A percentile compares a stretch with the other conserved stretches of the same genome.
phyloP scores from a whole-genome alignment of 805 yeast species.

The Wickerhamomyces kurtzmanii region DNA sequence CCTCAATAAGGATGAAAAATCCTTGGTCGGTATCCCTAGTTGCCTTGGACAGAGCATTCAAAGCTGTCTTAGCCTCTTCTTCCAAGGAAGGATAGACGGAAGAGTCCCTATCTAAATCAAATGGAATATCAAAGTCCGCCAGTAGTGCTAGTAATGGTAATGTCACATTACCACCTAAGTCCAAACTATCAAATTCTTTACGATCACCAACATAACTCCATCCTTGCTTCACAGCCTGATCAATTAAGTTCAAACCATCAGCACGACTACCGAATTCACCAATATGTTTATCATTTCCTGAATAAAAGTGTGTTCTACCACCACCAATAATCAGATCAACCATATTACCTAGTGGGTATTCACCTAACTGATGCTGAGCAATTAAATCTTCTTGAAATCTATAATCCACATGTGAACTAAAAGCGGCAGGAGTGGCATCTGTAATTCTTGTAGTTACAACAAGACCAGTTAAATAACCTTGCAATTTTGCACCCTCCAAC shows the following conservation, averaged over 20 bases:
- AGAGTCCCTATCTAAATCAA: constrained; percentile 66
- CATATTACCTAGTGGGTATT: constrained; percentile 65
- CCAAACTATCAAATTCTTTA: constrained; percentile 44
- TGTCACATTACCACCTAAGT: constrained; percentile 49
- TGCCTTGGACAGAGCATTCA: constrained; percentile 56
- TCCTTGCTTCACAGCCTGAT: constrained; percentile 49
- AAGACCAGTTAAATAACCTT: constrained; percentile 77
- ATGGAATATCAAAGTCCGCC: constrained; percentile 74
- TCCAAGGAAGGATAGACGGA: constrained; percentile 62
- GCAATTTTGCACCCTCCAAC: constrained; percentile 75
- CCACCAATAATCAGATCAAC: constrained; percentile 89
- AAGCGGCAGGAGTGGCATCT: constrained; percentile 93
- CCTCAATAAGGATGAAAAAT: constrained; percentile 80
- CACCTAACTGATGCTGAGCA: constrained; percentile 82
- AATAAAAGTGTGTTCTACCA: constrained; percentile 78
- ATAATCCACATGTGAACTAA: constrained; percentile 68
- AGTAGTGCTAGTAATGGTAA: constrained; percentile 73
- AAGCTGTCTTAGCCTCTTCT: constrained; percentile 70
- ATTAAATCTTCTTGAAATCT: constrained; percentile 77
- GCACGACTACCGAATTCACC: constrained; percentile 47
- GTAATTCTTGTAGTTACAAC: constrained; percentile 90
- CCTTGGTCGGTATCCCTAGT: constrained; percentile 71
- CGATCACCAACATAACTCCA: constrained; percentile 58
- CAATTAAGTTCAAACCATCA: constrained; percentile 61
- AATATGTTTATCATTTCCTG: constrained; percentile 24